A percentile compares a stretch with the other conserved stretches of the same genome.
phyloP scores from a whole-genome alignment of 1,284 basidiomycete genomes.

The Moesziomyces globuligerus region DNA sequence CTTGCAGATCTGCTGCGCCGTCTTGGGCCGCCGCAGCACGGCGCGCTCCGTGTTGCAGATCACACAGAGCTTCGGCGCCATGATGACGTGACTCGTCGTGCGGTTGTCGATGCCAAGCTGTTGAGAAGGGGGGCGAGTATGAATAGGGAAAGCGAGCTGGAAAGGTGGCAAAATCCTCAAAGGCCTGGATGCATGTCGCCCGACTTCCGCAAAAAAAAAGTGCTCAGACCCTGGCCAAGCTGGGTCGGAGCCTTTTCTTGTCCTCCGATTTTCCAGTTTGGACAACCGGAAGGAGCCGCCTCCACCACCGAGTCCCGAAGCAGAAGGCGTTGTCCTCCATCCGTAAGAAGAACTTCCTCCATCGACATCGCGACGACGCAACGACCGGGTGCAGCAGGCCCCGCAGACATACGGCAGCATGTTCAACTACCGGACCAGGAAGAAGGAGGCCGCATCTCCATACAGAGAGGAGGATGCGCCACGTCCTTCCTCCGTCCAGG shows the following conservation, averaged over 20 bases:
- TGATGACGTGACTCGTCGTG: constrained; percentile 1
- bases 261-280: not conserved
- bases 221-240: no score
- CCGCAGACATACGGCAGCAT: not conserved
- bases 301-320: constrained; percentile 11
- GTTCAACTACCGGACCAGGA: constrained; percentile 32
- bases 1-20: constrained; percentile 94
- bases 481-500: not conserved
- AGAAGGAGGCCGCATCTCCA: constrained; percentile 13
- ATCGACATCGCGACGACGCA: not conserved
- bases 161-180: constrained; percentile 14
- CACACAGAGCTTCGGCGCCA: constrained; percentile 70
- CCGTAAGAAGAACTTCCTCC: not conserved
- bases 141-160: no score
- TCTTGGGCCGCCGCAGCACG: constrained; percentile 94
- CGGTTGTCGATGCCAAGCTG: not conserved
- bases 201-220: constrained; percentile 7
- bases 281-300: not conserved
- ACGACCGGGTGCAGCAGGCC: not conserved
- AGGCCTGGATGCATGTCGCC: not conserved
- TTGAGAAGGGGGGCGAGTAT: not conserved
- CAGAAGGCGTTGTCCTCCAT: not conserved
- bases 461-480: constrained; percentile 8
- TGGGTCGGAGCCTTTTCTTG: no score
- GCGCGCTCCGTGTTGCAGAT: constrained; percentile 82